Evolutionary conservation across 1,284 basidiomycete genomes (phyloP).

Genomic region (Moesziomyces globuligerus): DNA sequence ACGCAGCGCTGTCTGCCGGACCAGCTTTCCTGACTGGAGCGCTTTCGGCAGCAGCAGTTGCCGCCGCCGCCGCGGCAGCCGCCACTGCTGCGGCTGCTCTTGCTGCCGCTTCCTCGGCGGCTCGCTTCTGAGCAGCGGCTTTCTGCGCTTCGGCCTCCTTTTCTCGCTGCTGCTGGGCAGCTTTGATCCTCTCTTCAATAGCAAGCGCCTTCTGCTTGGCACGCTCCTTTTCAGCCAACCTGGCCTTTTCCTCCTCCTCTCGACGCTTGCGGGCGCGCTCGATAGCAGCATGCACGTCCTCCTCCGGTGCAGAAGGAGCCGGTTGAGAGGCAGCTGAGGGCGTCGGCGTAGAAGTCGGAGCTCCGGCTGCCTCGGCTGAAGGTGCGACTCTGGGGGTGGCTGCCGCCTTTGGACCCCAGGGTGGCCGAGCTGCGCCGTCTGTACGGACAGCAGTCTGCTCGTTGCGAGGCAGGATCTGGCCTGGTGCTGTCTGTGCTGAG

Average conservation of each 20-base stretch:
- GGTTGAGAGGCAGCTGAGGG: not conserved
- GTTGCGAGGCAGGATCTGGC: not conserved
- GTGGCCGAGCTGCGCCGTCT: slow-evolving; percentile 11
- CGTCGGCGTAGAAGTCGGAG: not conserved
- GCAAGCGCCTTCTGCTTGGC: slow-evolving; percentile 61
- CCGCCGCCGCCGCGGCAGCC: slow-evolving; percentile 6
- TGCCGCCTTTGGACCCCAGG: slow-evolving; percentile 32
- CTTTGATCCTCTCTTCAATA: slow-evolving; percentile 57
- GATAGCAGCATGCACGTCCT: slow-evolving; percentile 60
- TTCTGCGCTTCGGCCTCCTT: slow-evolving; percentile 41
- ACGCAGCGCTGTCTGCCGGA: slow-evolving; percentile 38
- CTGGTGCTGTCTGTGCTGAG: too few species aligned
- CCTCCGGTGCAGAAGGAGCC: slow-evolving; percentile 17
- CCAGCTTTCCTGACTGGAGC: slow-evolving; percentile 18
- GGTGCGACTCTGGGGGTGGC: not conserved
- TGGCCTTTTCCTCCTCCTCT: slow-evolving; percentile 59
- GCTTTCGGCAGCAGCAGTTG: slow-evolving; percentile 5
- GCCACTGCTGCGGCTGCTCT: slow-evolving; percentile 6
- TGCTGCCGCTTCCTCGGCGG: slow-evolving; percentile 12
- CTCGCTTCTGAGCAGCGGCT: slow-evolving; percentile 19
- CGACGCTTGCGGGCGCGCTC: slow-evolving; percentile 63
- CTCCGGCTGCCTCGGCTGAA: slow-evolving; percentile 4
- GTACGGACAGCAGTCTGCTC: slow-evolving; percentile 3
- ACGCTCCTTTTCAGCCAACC: slow-evolving; percentile 58
- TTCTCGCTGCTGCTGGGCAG: slow-evolving; percentile 46